A percentile compares a stretch with the other conserved stretches of the same genome.
These are phyloP conservation scores for Picochlorum sp. DNA, from an alignment of 139 green algal genomes.

Conservation along the genomic window DNA sequence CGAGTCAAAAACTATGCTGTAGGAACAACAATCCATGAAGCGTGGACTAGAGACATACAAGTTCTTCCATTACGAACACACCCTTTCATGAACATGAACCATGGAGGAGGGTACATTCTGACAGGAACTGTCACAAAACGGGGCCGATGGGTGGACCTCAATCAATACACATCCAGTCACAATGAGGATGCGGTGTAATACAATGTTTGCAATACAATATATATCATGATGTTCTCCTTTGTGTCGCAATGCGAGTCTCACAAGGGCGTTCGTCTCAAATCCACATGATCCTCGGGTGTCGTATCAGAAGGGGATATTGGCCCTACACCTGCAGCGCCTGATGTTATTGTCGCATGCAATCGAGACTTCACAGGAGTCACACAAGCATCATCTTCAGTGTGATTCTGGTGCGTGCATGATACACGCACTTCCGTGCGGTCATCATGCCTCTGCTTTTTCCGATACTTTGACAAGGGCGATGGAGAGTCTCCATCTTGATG, in stretches of 20 bases:
- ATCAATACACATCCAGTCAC: background rate
- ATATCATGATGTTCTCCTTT: too few relatives aligned
- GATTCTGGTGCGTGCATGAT: too few relatives aligned
- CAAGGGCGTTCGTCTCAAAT: slow-evolving; percentile 3
- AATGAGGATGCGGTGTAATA: background rate
- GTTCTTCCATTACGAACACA: slow-evolving; percentile 74
- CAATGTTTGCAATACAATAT: background rate
- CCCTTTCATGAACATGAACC: slow-evolving; percentile 66
- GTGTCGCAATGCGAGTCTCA: slow-evolving; percentile 1
- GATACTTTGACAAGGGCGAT: too few relatives aligned
- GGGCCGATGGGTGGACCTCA: background rate
- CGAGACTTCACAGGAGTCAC: too few relatives aligned
- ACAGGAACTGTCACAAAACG: slow-evolving; percentile 39
- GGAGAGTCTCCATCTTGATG: too few relatives aligned
- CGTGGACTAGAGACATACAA: slow-evolving; percentile 66
- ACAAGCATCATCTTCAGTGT: too few relatives aligned
- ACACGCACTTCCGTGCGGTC: too few relatives aligned
- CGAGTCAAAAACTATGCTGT: slow-evolving; percentile 13
- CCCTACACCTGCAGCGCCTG: background rate
- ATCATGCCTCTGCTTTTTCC: too few relatives aligned
- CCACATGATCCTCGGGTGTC: background rate
- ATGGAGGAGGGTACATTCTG: slow-evolving; percentile 73
- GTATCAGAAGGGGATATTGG: slow-evolving; percentile 8
- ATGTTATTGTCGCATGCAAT: background rate
- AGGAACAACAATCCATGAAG: slow-evolving; percentile 46